Conservation (phyloP, 192 early-diverging fungal genomes). For the Coemansia sp. region DNA sequence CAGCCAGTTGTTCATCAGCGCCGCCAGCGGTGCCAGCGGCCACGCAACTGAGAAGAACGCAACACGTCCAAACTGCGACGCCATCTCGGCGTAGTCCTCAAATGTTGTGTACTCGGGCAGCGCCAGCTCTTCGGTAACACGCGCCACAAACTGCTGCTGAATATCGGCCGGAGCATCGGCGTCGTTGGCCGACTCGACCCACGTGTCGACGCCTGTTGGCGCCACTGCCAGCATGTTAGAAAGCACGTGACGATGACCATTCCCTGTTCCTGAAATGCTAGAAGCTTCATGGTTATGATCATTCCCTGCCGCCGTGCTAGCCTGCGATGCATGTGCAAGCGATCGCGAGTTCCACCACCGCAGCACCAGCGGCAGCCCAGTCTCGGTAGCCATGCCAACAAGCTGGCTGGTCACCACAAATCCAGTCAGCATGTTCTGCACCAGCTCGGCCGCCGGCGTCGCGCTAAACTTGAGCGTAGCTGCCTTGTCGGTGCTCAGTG, state of each 20-base stretch:
- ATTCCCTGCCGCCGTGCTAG: background rate
- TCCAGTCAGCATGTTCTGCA: slow-evolving; percentile 59
- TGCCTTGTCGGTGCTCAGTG: slow-evolving; percentile 3
- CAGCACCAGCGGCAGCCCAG: slow-evolving; percentile 67
- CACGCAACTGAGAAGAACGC: slow-evolving; percentile 80
- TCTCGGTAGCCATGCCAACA: slow-evolving; percentile 70
- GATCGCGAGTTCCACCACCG: slow-evolving; percentile 39
- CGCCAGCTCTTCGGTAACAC: slow-evolving; percentile 40
- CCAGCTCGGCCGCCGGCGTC: slow-evolving; percentile 41
- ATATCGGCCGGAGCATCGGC: slow-evolving; percentile 15
- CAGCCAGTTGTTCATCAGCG: slow-evolving; percentile 86
- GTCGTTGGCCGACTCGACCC: slow-evolving; percentile 12
- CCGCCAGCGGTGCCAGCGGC: slow-evolving; percentile 79
- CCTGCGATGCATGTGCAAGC: background rate
- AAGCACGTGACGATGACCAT: slow-evolving; percentile 2
- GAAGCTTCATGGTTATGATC: slow-evolving; percentile 3
- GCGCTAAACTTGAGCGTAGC: slow-evolving; percentile 34
- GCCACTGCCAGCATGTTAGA: slow-evolving; percentile 5
- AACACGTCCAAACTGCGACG: slow-evolving; percentile 88
- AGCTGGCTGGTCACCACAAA: slow-evolving; percentile 84
- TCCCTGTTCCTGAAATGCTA: background rate
- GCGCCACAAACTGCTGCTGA: slow-evolving; percentile 37
- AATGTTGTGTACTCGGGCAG: slow-evolving; percentile 80
- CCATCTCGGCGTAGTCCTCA: slow-evolving; percentile 90
- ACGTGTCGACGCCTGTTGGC: slow-evolving; percentile 18